phyloP scores from a whole-genome alignment of 805 yeast species.

The Candida multigemmis region DNA sequence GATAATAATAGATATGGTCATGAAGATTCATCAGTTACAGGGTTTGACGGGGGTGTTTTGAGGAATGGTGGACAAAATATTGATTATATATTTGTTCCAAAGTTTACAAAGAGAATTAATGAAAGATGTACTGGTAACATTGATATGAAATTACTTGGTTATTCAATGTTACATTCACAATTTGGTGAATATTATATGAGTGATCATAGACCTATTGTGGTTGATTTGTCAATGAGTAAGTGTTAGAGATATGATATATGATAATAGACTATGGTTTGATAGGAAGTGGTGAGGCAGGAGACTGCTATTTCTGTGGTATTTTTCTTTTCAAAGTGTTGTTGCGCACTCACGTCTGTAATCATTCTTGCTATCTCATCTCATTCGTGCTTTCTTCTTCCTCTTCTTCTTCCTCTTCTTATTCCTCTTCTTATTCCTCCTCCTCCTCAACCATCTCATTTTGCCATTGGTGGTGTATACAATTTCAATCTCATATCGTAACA shows the following conservation, averaged over 20 bases:
- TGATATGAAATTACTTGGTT: constrained; percentile 10
- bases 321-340: no score
- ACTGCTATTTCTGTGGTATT: no score
- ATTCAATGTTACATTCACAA: constrained; percentile 23
- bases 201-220: constrained; percentile 27
- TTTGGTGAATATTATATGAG: constrained; percentile 22
- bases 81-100: constrained; percentile 23
- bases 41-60: constrained; percentile 18
- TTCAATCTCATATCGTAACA: constrained; percentile 1
- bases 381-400: no score
- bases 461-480: constrained; percentile 4
- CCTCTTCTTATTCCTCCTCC: constrained; percentile 9
- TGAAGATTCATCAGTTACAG: constrained; percentile 19
- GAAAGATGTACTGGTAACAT: constrained; percentile 3
- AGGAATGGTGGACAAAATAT: constrained; percentile 18
- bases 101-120: constrained; percentile 8
- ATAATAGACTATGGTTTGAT: no score
- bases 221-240: constrained; percentile 9
- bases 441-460: constrained; percentile 27
- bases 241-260: no score
- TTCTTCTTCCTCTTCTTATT: not conserved
- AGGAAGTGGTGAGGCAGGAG: no score
- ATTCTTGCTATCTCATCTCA: no score
- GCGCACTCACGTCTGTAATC: no score
- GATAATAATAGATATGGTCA: constrained; percentile 19